Evolutionary conservation across 208 protist genomes (phyloP), one percentile per base, ranked within the genome.

Genomic region (Trypanosoma mega): DNA sequence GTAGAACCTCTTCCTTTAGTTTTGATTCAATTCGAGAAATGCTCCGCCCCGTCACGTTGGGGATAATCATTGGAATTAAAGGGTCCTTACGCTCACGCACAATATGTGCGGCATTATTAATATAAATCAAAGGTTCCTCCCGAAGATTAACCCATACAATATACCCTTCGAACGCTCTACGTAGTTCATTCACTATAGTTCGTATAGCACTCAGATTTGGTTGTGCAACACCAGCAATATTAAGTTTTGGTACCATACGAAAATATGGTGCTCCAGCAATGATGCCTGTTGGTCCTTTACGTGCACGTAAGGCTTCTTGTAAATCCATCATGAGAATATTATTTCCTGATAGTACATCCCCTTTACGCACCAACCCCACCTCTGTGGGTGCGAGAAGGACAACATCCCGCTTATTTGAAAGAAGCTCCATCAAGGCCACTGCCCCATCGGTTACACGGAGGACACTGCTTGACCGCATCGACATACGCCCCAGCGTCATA

Each of bases 71-170:
- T 8, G 88, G 88, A 37, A 63, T 73, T 29, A 87, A 74, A 2
- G 88, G 88, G 24, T 92, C 81, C 3, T 72, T 71, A 3, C 88
- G 88, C 59, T 87, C 74, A 2, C 88, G 88, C 7, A 94, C 85
- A 65, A 94, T 90, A 73, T 92, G 79, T 31, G 88, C 76, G 27
- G 54, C 71, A 74, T 92, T 83, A 69, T 92, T 91, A 62, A 94
- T 82, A 73, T 94, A 94, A 47, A 94, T 71, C 2, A 94, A 66
- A 43, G 88, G 88, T 63, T 94, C 84, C 54, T 94, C 88, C 2
- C 88, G 84, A 49, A 94, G 78, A 60, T 94, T 94, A 24, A 94
- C 85, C 85, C 88, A 94, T 26, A 92, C 70, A 45, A 94, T 63
- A 9, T 67, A 59, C 4, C 79, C 79, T 51, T 87, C 75, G n/a